A percentile compares a stretch with the other conserved stretches of the same genome.
phyloP scores from a whole-genome alignment of 225 moss, liverwort and hornwort genomes.

The Bryoerythrophyllum caledonicum region DNA sequence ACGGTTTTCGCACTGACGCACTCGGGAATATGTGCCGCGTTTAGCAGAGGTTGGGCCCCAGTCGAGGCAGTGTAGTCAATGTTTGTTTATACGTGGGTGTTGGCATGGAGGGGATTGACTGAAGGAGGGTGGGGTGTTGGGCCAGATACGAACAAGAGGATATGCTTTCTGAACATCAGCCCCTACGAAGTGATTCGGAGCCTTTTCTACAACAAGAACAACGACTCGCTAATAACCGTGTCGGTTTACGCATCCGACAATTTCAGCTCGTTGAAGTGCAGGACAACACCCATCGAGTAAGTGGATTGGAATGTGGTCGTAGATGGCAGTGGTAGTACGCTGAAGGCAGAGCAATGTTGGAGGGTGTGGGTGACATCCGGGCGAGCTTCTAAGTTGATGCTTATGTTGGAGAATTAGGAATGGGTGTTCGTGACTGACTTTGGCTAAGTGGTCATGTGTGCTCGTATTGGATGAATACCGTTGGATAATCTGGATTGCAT shows the following conservation, averaged over 20 bases:
- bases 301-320: not conserved
- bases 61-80: not conserved
- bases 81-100: not conserved
- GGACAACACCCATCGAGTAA: constrained; percentile 86
- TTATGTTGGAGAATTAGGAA: too few relatives aligned
- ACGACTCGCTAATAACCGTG: constrained; percentile 85
- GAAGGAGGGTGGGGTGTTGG: not conserved
- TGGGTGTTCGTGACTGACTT: not conserved
- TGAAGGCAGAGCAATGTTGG: not conserved
- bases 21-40: constrained; percentile 89
- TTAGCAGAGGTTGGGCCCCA: constrained; percentile 62
- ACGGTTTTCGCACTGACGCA: constrained; percentile 88
- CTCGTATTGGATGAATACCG: not conserved
- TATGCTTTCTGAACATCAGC: constrained; percentile 88
- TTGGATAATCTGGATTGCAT: not conserved
- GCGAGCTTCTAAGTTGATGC: not conserved
- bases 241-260: constrained; percentile 95
- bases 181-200: constrained; percentile 89
- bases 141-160: constrained; percentile 80
- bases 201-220: constrained; percentile 93
- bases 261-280: constrained; percentile 88
- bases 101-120: not conserved
- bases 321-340: too few relatives aligned
- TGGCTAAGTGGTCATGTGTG: not conserved
- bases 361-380: not conserved